Conservation (phyloP, 2,329 filamentous ascomycete genomes). For the Cladosporium halotolerans region DNA sequence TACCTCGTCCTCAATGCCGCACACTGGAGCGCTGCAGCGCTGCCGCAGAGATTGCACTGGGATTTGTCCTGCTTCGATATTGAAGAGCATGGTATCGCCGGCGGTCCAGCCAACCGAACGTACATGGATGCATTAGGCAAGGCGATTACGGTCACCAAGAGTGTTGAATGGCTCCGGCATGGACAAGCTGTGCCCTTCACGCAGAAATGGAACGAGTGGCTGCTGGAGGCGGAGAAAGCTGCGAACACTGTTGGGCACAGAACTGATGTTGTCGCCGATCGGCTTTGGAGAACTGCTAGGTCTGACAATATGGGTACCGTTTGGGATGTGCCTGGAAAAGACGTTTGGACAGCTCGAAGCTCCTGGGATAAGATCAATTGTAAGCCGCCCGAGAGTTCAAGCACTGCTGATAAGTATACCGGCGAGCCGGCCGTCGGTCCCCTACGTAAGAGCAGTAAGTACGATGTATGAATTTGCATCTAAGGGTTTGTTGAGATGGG, state of each 20-base stretch:
- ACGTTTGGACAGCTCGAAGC: neutral
- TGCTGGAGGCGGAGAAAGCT: constrained; percentile 28
- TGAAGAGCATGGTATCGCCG: constrained; percentile 28
- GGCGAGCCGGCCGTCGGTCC: too few relatives aligned
- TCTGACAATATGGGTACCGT: neutral
- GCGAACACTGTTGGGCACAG: neutral
- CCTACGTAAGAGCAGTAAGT: too few relatives aligned
- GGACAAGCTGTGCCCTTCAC: constrained; percentile 36
- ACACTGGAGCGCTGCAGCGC: constrained; percentile 47
- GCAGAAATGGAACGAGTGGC: constrained; percentile 37
- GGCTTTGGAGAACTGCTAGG: neutral
- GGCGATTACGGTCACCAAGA: constrained; percentile 41
- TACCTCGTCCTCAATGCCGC: constrained; percentile 46
- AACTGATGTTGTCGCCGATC: neutral
- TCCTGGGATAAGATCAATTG: constrained; percentile 1
- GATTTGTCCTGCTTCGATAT: constrained; percentile 41
- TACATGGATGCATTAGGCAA: constrained; percentile 47
- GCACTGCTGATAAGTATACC: too few relatives aligned
- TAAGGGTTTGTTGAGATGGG: too few relatives aligned
- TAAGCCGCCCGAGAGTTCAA: too few relatives aligned
- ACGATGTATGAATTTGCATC: too few relatives aligned
- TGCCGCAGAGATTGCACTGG: constrained; percentile 44
- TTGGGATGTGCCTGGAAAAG: neutral
- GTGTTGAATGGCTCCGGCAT: constrained; percentile 37
- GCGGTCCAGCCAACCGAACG: constrained; percentile 27